Conservation (phyloP, 1,284 basidiomycete species). For the Pseudozyma hubeiensis region DNA sequence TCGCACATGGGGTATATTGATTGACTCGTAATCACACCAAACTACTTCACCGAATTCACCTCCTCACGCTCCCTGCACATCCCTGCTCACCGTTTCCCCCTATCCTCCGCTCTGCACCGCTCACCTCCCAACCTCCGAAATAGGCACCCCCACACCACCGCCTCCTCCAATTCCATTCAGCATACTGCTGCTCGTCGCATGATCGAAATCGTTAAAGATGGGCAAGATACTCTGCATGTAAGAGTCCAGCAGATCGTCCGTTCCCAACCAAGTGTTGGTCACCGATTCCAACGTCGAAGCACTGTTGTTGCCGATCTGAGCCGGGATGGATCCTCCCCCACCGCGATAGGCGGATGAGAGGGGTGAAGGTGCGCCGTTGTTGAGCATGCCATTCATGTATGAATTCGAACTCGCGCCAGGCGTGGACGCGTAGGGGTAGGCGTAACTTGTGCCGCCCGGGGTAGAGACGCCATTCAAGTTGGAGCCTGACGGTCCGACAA, state of each 20-base stretch:
- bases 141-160: slow-evolving; percentile 40
- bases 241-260: slow-evolving; percentile 43
- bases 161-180: slow-evolving; percentile 31
- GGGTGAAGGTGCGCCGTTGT: slow-evolving; percentile 18
- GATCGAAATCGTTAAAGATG: slow-evolving; percentile 53
- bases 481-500: slow-evolving; percentile 12
- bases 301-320: slow-evolving; percentile 6
- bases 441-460: slow-evolving; percentile 6
- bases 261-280: slow-evolving; percentile 44
- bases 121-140: slow-evolving; percentile 39
- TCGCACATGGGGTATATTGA: too few relatives aligned
- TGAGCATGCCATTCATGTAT: slow-evolving; percentile 11
- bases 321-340: background rate
- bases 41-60: too few relatives aligned
- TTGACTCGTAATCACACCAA: too few relatives aligned
- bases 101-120: too few relatives aligned
- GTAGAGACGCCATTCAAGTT: slow-evolving; percentile 6
- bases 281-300: slow-evolving; percentile 22
- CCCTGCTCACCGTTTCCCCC: too few relatives aligned
- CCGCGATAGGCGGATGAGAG: slow-evolving; percentile 27
- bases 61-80: too few relatives aligned
- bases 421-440: slow-evolving; percentile 6
- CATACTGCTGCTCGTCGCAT: slow-evolving; percentile 41
- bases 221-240: slow-evolving; percentile 54
- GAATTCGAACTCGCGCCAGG: slow-evolving; percentile 4